Conservation (phyloP, 345 rosid genomes). For the Sisymbrium altissimum region DNA sequence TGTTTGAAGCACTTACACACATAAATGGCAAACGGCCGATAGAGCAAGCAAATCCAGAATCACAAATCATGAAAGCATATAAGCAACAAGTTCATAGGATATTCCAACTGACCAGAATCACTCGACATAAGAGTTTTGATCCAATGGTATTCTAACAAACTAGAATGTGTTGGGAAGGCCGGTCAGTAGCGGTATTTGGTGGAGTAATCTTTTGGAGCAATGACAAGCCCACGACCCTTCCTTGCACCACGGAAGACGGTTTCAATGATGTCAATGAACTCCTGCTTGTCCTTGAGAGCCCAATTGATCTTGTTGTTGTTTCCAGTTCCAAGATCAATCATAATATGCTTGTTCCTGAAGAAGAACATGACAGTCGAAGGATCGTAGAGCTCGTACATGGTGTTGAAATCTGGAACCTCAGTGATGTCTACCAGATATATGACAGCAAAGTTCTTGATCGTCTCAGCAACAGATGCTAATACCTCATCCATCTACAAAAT, state of each 20-base stretch:
- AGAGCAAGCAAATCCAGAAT: conserved; percentile 2
- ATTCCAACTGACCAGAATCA: conserved; percentile 21
- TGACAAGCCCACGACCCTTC: conserved; percentile 94
- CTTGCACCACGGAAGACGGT: conserved; percentile 89
- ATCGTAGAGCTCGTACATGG: conserved; percentile 93
- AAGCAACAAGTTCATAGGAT: conserved; percentile 8
- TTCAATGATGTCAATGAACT: conserved; percentile 86
- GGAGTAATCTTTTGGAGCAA: conserved; percentile 96
- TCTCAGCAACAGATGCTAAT: conserved; percentile 81
- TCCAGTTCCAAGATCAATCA: conserved; percentile 97
- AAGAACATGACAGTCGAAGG: conserved; percentile 95
- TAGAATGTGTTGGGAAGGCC: neutral
- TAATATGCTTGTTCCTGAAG: conserved; percentile 97
- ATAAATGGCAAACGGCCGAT: conserved; percentile 3
- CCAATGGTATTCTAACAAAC: neutral
- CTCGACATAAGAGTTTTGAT: neutral
- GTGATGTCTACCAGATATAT: conserved; percentile 91
- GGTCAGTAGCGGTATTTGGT: conserved; percentile 86
- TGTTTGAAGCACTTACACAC: conserved; percentile 17
- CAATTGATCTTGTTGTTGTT: conserved; percentile 98
- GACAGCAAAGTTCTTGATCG: conserved; percentile 92
- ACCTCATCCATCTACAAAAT: conserved; percentile 93
- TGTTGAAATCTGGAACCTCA: conserved; percentile 90
- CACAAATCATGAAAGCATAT: conserved; percentile 10
- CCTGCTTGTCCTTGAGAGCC: conserved; percentile 98